These are phyloP conservation scores for Phaeosphaeriaceae sp. DNA, from an alignment of 2,329 filamentous ascomycete genomes.

Conservation along the genomic window DNA sequence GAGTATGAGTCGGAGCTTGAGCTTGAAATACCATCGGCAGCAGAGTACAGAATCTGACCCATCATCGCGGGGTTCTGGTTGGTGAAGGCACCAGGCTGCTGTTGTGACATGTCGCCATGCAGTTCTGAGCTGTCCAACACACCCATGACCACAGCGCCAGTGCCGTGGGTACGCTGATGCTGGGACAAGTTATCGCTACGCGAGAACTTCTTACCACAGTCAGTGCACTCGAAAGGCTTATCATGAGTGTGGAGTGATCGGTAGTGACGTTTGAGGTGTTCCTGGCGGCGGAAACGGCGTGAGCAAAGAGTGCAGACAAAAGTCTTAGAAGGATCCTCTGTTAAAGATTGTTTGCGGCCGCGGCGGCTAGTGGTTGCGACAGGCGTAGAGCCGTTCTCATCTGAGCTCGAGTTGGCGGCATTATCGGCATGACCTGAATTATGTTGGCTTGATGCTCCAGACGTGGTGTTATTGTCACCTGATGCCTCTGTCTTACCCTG, in stretches of 20 bases:
- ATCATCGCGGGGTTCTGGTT: constrained; percentile 47
- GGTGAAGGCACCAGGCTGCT: constrained; percentile 35
- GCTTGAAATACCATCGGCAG: constrained; percentile 45
- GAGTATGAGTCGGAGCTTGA: constrained; percentile 45
- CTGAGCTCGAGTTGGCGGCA: constrained; percentile 54
- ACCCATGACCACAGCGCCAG: constrained; percentile 88
- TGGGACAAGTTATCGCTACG: constrained; percentile 96
- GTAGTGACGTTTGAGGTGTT: constrained; percentile 98
- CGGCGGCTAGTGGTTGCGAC: constrained; percentile 74
- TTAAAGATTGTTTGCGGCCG: constrained; percentile 96
- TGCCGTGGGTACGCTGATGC: constrained; percentile 91
- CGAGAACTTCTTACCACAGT: constrained; percentile 99
- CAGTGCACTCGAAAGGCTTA: constrained; percentile 96
- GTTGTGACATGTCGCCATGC: constrained; percentile 54
- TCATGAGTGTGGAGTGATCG: constrained; percentile 97
- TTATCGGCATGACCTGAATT: constrained; percentile 50
- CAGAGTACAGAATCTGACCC: constrained; percentile 48
- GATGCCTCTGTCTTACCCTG: constrained; percentile 43
- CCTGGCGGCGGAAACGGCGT: constrained; percentile 95
- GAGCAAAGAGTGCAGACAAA: constrained; percentile 97
- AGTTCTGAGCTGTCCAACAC: constrained; percentile 75
- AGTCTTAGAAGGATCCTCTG: constrained; percentile 97
- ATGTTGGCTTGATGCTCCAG: constrained; percentile 47
- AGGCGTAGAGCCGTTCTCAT: constrained; percentile 43
- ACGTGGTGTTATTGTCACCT: constrained; percentile 41